These are phyloP conservation scores for Diatrype stigma DNA, from an alignment of 2,329 filamentous ascomycete species.

Conservation along the genomic window DNA sequence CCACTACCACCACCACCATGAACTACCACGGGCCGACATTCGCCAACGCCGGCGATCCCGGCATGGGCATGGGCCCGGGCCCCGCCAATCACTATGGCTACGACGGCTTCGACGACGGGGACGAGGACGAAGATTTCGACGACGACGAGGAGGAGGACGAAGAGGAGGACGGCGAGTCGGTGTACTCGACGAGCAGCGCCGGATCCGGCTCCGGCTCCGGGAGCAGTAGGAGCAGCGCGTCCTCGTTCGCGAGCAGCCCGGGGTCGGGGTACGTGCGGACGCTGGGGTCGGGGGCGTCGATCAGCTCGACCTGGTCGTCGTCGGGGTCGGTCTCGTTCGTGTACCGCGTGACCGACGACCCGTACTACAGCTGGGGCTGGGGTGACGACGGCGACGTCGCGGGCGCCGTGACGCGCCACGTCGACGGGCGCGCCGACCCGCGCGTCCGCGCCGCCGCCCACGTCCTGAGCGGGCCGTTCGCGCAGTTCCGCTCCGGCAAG, in stretches of 20 bases:
- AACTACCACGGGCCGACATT: neutral
- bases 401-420: conserved; percentile 24
- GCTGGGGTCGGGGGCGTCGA: conserved; percentile 9
- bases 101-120: too few relatives aligned
- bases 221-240: conserved; percentile 20
- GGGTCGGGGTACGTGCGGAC: conserved; percentile 9
- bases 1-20: too few relatives aligned
- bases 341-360: conserved; percentile 20
- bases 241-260: conserved; percentile 21
- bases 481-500: conserved; percentile 10
- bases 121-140: too few relatives aligned
- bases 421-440: conserved; percentile 18
- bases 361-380: conserved; percentile 7
- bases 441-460: conserved; percentile 23
- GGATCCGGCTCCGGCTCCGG: too few relatives aligned
- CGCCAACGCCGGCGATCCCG: too few relatives aligned
- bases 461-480: conserved; percentile 27
- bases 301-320: conserved; percentile 22
- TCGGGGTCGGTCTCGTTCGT: conserved; percentile 24
- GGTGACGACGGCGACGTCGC: conserved; percentile 22
- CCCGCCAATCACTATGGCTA: too few relatives aligned
- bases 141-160: too few relatives aligned
- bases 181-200: neutral
- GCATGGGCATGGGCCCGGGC: too few relatives aligned
- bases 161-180: neutral